Conservation (phyloP, 2,329 filamentous ascomycete species). For the Fusarium tupiense region DNA sequence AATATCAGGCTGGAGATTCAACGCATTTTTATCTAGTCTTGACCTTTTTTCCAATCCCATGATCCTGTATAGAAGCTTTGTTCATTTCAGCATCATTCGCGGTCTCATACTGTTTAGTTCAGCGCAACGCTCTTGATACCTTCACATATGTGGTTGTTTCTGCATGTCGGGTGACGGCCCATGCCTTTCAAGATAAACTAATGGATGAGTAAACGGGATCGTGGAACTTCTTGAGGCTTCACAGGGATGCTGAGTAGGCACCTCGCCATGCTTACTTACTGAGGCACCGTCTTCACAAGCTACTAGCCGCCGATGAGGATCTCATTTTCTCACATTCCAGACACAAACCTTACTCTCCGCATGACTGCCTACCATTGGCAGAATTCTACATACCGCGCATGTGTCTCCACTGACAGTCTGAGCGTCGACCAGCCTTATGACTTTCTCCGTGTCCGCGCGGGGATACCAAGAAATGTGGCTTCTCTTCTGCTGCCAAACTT, state of each 20-base stretch:
- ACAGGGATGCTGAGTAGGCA: accelerated
- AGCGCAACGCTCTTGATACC: not conserved
- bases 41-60: not conserved
- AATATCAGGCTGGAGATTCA: not conserved
- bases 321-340: not conserved
- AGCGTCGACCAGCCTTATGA: accelerated
- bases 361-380: not conserved
- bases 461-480: not conserved
- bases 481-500: not conserved
- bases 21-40: accelerated
- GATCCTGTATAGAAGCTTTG: accelerated
- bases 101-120: accelerated
- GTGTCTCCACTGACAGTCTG: not conserved
- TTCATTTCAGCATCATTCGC: accelerated
- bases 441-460: not conserved
- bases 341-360: not conserved
- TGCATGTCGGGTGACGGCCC: not conserved
- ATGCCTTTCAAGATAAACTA: not conserved
- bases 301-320: not conserved
- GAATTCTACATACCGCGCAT: not conserved
- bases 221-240: accelerated
- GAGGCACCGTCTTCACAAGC: not conserved
- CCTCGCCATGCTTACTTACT: not conserved
- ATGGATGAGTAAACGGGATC: not conserved
- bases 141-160: not conserved